A percentile compares a stretch with the other conserved stretches of the same genome.
phyloP scores from a whole-genome alignment of 345 rosid genomes.

The Streptanthus diversifolius region DNA sequence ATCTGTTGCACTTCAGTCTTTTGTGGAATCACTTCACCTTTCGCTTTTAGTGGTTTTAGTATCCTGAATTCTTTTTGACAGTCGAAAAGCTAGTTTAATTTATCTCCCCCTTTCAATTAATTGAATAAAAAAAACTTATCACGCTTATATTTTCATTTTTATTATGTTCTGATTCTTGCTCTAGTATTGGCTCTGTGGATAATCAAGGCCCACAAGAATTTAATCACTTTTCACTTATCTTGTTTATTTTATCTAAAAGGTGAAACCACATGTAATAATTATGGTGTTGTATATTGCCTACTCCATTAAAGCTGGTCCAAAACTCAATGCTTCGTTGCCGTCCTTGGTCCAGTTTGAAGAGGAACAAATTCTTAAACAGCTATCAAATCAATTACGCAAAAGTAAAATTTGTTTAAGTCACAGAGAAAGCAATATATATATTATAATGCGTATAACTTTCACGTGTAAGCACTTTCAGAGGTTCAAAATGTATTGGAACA shows the following conservation, averaged over 20 bases:
- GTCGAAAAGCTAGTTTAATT: slow-evolving; percentile 1
- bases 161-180: slow-evolving; percentile 22
- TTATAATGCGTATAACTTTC: slow-evolving; percentile 10
- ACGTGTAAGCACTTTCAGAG: slow-evolving; percentile 23
- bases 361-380: slow-evolving; percentile 10
- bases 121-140: slow-evolving; percentile 9
- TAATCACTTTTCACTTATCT: neutral
- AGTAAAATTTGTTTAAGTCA: slow-evolving; percentile 1
- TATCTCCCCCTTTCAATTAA: neutral
- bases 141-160: slow-evolving; percentile 2
- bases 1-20: slow-evolving; percentile 2
- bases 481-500: slow-evolving; percentile 14
- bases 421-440: neutral
- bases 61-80: slow-evolving; percentile 17
- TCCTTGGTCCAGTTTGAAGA: slow-evolving; percentile 17
- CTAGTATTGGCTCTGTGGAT: neutral
- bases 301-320: slow-evolving; percentile 14
- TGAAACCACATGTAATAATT: slow-evolving; percentile 2
- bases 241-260: neutral
- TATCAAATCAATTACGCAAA: slow-evolving; percentile 4
- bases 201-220: slow-evolving; percentile 11
- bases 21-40: slow-evolving; percentile 17
- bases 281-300: neutral
- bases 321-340: neutral
- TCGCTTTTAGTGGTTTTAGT: slow-evolving; percentile 14